Percentiles rank a stretch among this genome's conserved stretches.
phyloP scores from a whole-genome alignment of 1,139 yeast genomes.

The Geotrichum candidum region DNA sequence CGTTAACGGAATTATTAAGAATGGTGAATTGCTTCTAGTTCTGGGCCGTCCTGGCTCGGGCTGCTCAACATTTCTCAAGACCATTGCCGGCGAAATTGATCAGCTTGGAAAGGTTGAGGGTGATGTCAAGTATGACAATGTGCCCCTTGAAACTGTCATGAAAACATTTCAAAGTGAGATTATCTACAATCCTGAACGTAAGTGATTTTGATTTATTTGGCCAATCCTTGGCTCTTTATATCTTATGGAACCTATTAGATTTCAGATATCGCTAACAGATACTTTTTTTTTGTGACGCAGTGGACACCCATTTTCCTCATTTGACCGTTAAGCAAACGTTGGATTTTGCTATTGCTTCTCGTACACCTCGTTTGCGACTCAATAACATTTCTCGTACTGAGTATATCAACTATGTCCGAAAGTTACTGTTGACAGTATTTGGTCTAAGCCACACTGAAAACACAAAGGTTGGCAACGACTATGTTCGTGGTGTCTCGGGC shows the following conservation, averaged over 20 bases:
- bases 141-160: constrained; percentile 32
- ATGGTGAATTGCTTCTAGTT: constrained; percentile 57
- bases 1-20: constrained; percentile 40
- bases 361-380: constrained; percentile 48
- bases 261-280: not conserved
- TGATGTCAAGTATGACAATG: constrained; percentile 48
- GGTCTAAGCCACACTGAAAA: constrained; percentile 50
- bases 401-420: constrained; percentile 43
- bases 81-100: constrained; percentile 48
- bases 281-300: constrained; percentile 4
- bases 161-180: constrained; percentile 43
- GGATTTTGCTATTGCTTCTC: constrained; percentile 51
- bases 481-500: constrained; percentile 54
- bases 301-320: constrained; percentile 54
- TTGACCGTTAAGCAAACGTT: constrained; percentile 56
- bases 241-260: not conserved
- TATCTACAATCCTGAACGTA: constrained; percentile 48
- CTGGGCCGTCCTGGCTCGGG: constrained; percentile 68
- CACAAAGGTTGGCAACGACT: constrained; percentile 54
- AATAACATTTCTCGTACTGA: constrained; percentile 45
- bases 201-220: not conserved
- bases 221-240: not conserved
- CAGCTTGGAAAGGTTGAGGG: constrained; percentile 40
- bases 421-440: constrained; percentile 47
- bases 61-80: constrained; percentile 52